Evolutionary conservation across 192 early-diverging fungal genomes (phyloP).

Genomic region (Oehlia diaphana): DNA sequence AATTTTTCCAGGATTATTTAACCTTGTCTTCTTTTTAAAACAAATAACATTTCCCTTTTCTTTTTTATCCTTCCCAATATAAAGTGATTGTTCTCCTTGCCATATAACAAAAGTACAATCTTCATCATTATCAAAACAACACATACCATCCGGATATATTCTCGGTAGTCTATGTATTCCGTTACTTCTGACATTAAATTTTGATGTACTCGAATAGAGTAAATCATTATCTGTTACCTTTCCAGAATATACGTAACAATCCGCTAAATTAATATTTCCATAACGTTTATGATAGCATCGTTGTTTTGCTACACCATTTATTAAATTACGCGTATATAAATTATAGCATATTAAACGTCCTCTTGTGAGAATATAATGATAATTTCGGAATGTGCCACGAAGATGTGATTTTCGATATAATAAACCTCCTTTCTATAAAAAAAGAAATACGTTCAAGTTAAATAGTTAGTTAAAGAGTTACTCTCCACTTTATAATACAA

Average conservation of each 20-base stretch:
- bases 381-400: slow-evolving; percentile 37
- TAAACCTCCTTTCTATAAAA: slow-evolving; percentile 34
- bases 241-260: slow-evolving; percentile 45
- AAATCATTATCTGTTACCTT: slow-evolving; percentile 38
- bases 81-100: slow-evolving; percentile 33
- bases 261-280: slow-evolving; percentile 33
- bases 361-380: slow-evolving; percentile 37
- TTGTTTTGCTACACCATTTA: slow-evolving; percentile 20
- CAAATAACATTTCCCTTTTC: background rate
- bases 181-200: slow-evolving; percentile 8
- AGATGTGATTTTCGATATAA: slow-evolving; percentile 37
- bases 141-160: slow-evolving; percentile 38
- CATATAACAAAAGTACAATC: slow-evolving; percentile 46
- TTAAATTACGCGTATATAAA: slow-evolving; percentile 31
- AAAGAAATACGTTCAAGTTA: background rate
- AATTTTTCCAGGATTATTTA: slow-evolving; percentile 5
- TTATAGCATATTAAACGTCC: slow-evolving; percentile 36
- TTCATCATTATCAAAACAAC: slow-evolving; percentile 39
- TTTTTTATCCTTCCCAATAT: slow-evolving; percentile 31
- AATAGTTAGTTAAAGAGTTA: background rate
- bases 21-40: background rate
- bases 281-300: slow-evolving; percentile 28
- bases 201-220: slow-evolving; percentile 32
- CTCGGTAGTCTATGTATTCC: slow-evolving; percentile 23
- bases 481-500: background rate